Evolutionary conservation across 2,329 filamentous ascomycete genomes (phyloP), one percentile per base, ranked within the genome.

Genomic region (Pseudogymnoascus sp.): DNA sequence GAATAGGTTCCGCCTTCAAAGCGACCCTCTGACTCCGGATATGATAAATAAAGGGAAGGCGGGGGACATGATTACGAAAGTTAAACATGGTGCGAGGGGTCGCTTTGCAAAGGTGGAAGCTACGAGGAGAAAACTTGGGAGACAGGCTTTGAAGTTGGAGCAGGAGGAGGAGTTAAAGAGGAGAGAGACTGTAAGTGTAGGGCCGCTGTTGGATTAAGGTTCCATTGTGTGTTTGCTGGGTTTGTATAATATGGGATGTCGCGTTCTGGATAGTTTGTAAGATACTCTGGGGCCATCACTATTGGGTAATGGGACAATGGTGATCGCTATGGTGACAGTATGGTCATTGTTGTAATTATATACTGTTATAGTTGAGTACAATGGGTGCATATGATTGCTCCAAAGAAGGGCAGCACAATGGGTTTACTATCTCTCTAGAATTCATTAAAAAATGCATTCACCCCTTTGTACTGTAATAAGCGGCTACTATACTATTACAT

Each of bases 51-150:
- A 93, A 72, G 93, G 93, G 6, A 86, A 85, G 73, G 93, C 92
- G 4, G 83, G 83, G 4, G 93, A 97, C 73, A 93, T 96, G 89
- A 96, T 98, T 68, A 96, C 91, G 6, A 96, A 96, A 75, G 73
- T 96, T 66, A 93, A 89, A 74, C 90, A 95, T 73, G 93, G 93
- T 0, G 91, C 90, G 0, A 84, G 79, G 75, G 90, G 77, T 67
- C 85, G 77, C 77, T 92, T 83, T 73, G 78, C 80, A 25, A 79
- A 71, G 36, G 76, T 84, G 64, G 80, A 82, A 71, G 78, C 77
- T 0, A 77, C 81, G 63, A 85, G 82, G 73, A 82, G 79, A 48
- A 81, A 81, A 62, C 77, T 73, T 37, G 75, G 78, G 61, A 80
- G 71, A 66, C 72, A 77, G 39, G 70, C 65, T 23, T 69, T 75